phyloP scores from a whole-genome alignment of 495 filamentous ascomycete genomes.

The Trichoderma gamsii region DNA sequence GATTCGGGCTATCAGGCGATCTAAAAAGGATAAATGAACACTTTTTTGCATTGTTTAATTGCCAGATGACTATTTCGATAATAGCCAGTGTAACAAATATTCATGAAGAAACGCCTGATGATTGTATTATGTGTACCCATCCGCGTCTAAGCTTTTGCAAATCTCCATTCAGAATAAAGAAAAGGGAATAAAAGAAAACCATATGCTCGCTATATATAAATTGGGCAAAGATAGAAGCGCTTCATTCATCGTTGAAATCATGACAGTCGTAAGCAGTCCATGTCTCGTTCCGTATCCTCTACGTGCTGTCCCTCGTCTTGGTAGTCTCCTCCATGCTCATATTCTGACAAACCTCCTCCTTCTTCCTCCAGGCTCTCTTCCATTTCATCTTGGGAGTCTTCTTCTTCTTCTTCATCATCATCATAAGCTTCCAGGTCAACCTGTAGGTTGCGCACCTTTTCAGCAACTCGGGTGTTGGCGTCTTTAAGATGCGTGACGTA shows the following conservation, averaged over 20 bases:
- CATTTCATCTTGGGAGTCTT: slow-evolving; percentile 22
- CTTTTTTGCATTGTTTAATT: background rate
- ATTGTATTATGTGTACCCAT: background rate
- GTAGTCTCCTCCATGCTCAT: slow-evolving; percentile 58
- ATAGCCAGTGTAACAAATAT: slow-evolving; percentile 5
- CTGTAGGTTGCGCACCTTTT: slow-evolving; percentile 38
- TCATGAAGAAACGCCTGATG: background rate
- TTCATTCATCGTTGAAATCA: background rate
- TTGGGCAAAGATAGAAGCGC: background rate
- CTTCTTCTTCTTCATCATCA: slow-evolving; percentile 28
- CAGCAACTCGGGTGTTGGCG: slow-evolving; percentile 41
- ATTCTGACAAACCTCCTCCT: slow-evolving; percentile 39
- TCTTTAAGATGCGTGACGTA: slow-evolving; percentile 52
- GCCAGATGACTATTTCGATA: background rate
- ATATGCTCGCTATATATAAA: slow-evolving; percentile 2
- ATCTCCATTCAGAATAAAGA: background rate
- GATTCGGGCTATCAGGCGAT: background rate
- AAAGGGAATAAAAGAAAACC: slow-evolving; percentile 15
- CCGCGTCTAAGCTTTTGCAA: background rate
- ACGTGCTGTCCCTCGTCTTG: slow-evolving; percentile 47
- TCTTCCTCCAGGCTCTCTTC: slow-evolving; percentile 30
- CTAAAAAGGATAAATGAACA: background rate
- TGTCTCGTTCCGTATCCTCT: slow-evolving; percentile 50
- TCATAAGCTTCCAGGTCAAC: slow-evolving; percentile 51
- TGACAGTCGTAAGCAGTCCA: slow-evolving; percentile 42